A percentile compares a stretch with the other conserved stretches of the same genome.
Conservation (phyloP, 2,329 filamentous ascomycete species). For the Beauveria brongniartii region DNA sequence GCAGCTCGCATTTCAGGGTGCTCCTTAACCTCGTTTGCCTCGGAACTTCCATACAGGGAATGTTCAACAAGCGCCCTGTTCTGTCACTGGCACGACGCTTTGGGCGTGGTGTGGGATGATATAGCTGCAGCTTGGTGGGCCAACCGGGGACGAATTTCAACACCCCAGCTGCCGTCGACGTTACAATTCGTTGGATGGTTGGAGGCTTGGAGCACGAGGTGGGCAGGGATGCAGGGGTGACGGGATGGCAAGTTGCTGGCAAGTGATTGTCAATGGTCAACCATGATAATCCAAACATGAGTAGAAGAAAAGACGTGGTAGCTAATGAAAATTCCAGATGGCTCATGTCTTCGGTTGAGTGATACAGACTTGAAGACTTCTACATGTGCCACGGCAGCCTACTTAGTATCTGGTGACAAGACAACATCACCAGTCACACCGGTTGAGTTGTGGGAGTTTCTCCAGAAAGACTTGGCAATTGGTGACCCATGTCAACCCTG, state of each 20-base stretch:
- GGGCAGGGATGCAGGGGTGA: neutral
- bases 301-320: neutral
- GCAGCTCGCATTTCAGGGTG: too few species aligned
- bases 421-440: too few species aligned
- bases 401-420: too few species aligned
- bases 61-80: neutral
- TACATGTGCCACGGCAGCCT: too few species aligned
- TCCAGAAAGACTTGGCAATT: too few species aligned
- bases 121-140: neutral
- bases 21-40: too few species aligned
- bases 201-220: neutral
- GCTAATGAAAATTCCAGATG: neutral
- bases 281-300: neutral
- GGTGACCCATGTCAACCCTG: too few species aligned
- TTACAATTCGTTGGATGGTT: neutral
- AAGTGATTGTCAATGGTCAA: neutral
- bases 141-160: neutral
- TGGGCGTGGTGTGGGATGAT: neutral
- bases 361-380: too few species aligned
- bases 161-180: neutral
- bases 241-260: neutral
- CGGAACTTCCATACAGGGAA: neutral
- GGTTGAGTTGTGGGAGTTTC: too few species aligned
- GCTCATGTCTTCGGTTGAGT: too few species aligned
- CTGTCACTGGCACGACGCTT: neutral